Base-by-base conservation (phyloP, 495 filamentous ascomycete genomes). In the Penicillium antarcticum region DNA sequence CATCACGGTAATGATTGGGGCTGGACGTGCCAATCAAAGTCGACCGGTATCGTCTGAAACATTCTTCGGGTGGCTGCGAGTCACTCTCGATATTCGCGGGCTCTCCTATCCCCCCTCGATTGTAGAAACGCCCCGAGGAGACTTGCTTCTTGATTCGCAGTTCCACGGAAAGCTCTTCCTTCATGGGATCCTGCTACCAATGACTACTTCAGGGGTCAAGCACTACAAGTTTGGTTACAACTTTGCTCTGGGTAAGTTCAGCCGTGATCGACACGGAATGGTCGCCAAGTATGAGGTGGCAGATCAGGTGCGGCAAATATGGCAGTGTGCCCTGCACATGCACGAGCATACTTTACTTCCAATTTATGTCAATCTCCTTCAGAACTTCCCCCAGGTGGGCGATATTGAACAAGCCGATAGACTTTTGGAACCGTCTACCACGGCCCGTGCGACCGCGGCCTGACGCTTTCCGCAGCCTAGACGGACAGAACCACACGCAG, bases 161-260 rank as follows among this genome's bases (percentile, higher is more conserved):
- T 62, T 57, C 19, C 29, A 23, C 2, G 52, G 45, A n/a, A 53
- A 36, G 38, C 24, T 66, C 4, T 66, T 43, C 19, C 51, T 62
- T 14, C 62, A 60, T 46, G 56, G 62, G 3, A 21, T 62, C 2
- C 47, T 51, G 17, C 38, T 56, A 53, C 35, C 51, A 36, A 17
- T 21, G 16, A 12, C 4, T 8, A 18, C n/a, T 14, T 47, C 12
- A 38, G 51, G 49, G 13, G 6, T 21, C 37, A 21, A 18, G n/a
- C 21, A 19, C 12, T 51, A 54, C 23, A 57, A 62, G 37, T 51
- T 58, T 48, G 45, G 57, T 1, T 66, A 66, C 41, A 57, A 66
- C 29, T 55, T 61, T 16, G 17, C 32, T 10, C 24, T 42, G 31
- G 57, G 60, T 2, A 21, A 42, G 6, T 49, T 63, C 4, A 63